These are phyloP conservation scores for Amyloporia xantha DNA, from an alignment of 768 basidiomycete genomes.

Conservation along the genomic window DNA sequence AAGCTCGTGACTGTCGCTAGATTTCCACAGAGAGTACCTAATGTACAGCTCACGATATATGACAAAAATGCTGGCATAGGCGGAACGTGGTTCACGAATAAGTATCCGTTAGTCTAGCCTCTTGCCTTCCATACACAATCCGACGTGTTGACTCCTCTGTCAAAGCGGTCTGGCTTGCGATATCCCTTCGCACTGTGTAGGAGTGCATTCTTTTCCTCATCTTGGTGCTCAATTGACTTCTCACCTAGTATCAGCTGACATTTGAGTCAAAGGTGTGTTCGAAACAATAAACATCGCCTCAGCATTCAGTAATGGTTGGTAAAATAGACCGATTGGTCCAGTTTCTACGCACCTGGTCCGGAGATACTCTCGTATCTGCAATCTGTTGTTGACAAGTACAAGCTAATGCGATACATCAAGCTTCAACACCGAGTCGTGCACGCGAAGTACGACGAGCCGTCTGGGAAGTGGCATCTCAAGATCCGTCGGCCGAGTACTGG, in stretches of 20 bases:
- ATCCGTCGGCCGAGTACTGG: constrained; percentile 23
- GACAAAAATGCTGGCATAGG: constrained; percentile 55
- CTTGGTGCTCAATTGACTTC: constrained; percentile 1
- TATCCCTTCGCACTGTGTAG: constrained; percentile 49
- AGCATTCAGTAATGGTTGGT: constrained; percentile 2
- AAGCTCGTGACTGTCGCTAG: neutral
- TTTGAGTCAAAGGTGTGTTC: constrained; percentile 43
- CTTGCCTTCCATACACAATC: neutral
- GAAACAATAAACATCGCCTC: too few relatives aligned
- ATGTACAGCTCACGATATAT: constrained; percentile 50
- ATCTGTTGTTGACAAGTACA: constrained; percentile 48
- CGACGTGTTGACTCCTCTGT: neutral
- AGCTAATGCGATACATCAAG: constrained; percentile 46
- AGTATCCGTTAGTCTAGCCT: constrained; percentile 39
- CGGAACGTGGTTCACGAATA: constrained; percentile 55
- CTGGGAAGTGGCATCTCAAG: constrained; percentile 51
- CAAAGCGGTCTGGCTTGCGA: constrained; percentile 53
- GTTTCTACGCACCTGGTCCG: constrained; percentile 51
- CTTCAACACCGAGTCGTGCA: constrained; percentile 47
- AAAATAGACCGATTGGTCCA: constrained; percentile 54
- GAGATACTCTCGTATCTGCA: constrained; percentile 55
- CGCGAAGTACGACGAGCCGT: constrained; percentile 43
- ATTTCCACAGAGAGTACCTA: constrained; percentile 28
- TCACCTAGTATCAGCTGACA: constrained; percentile 46
- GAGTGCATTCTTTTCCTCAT: constrained; percentile 12